Evolutionary conservation across 805 yeast species (phyloP).

Genomic region (Yarrowia divulgata): DNA sequence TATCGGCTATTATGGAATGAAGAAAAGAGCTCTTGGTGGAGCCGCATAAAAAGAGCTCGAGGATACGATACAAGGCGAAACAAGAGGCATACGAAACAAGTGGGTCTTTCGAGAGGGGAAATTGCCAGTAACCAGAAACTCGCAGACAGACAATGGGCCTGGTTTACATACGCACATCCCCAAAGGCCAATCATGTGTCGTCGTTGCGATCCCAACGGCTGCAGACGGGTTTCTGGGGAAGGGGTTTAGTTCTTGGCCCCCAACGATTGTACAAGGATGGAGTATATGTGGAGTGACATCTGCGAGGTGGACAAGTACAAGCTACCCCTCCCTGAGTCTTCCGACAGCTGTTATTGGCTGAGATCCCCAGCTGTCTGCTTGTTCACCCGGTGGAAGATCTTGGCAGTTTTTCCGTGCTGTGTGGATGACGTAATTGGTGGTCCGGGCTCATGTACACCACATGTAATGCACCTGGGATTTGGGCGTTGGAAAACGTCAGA

Average conservation of each 20-base stretch:
- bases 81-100: background rate
- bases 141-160: background rate
- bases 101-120: background rate
- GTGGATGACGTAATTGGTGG: conserved; percentile 32
- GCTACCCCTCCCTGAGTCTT: background rate
- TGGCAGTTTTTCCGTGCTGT: conserved; percentile 33
- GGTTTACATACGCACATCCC: background rate
- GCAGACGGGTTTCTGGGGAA: conserved; percentile 17
- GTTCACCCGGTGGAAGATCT: background rate
- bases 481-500: conserved; percentile 16
- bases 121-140: too few relatives aligned
- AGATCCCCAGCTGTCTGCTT: background rate
- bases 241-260: conserved; percentile 15
- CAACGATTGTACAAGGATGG: background rate
- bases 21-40: background rate
- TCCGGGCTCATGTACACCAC: background rate
- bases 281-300: background rate
- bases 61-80: background rate
- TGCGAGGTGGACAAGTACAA: too few relatives aligned
- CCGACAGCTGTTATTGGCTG: background rate
- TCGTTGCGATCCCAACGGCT: background rate
- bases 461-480: conserved; percentile 12
- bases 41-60: background rate
- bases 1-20: background rate
- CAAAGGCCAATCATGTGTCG: conserved; percentile 20